Evolutionary conservation across 805 yeast species (phyloP), one percentile per base, ranked within the genome.

Genomic region (Metschnikowia arizonensis): DNA sequence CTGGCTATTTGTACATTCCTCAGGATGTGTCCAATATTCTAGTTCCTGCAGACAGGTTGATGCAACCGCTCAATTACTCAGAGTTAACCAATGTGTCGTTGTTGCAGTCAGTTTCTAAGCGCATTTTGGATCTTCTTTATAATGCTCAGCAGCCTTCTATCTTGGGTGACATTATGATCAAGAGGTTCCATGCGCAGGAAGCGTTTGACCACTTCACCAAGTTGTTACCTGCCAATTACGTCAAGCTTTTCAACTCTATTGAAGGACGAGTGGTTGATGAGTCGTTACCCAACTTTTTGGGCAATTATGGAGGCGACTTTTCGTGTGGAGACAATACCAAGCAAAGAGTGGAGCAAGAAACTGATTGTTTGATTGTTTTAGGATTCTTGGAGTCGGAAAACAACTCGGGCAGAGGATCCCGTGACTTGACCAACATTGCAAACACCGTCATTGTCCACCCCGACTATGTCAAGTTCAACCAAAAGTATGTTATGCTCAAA

Each of bases 1-100:
- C 97, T 0, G 97, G 95, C 12, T 89, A 85, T 57, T 61, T 89
- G 40, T 87, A 79, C 60, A 62, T 90, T 38, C 97, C 97, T 1
- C 68, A 77, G 34, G 90, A 89, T 60, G 62, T 86, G 52, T 77
- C 80, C 8, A 79, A 81, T 44, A 18, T 57, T 6, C 48, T 38
- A 38, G 63, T 68, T 3, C 52, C 67, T 9, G 49, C 47, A 15
- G 42, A 38, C 7, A 52, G 61, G 33, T 60, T 67, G 42, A 39
- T 29, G 9, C 36, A 44, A 32, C 50, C 56, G 3, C 46, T 54
- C 28, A 46, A 56, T 3, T 45, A 58, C 25, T 34, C 33, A 8
- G 57, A 53, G 40, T 47, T 53, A 46, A 44, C 19, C 32, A 28
- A 52, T 46, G 56, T 4, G 5, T 41, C 44, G 17, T 40, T 52